These are phyloP conservation scores for Coniella lustricola DNA, from an alignment of 2,329 filamentous ascomycete genomes.

Conservation along the genomic window DNA sequence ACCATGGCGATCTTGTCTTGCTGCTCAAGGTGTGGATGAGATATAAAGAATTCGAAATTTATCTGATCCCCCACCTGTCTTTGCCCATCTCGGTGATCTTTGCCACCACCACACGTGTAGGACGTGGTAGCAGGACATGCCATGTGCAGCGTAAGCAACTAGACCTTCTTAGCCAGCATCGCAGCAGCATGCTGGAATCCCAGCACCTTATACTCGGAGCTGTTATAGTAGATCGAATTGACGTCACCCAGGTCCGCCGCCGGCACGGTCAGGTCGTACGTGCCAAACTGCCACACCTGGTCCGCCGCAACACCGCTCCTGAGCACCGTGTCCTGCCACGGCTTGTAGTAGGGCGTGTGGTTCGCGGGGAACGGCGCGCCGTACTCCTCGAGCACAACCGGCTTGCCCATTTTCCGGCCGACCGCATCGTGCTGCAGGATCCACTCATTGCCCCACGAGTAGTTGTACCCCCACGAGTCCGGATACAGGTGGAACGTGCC, in stretches of 20 bases:
- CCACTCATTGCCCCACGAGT: constrained; percentile 13
- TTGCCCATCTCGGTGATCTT: no score
- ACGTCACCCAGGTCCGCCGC: constrained; percentile 9
- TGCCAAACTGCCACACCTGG: constrained; percentile 16
- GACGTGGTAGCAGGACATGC: neutral
- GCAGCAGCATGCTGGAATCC: constrained; percentile 10
- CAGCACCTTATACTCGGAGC: constrained; percentile 11
- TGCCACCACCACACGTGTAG: no score
- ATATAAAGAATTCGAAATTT: no score
- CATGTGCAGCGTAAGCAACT: neutral
- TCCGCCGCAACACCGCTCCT: constrained; percentile 12
- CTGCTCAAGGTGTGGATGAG: no score
- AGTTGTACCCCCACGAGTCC: constrained; percentile 17
- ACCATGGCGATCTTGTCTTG: no score
- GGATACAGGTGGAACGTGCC: constrained; percentile 36
- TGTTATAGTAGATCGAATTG: constrained; percentile 11
- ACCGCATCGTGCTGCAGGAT: constrained; percentile 12
- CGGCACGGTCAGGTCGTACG: constrained; percentile 9
- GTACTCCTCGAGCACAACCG: constrained; percentile 15
- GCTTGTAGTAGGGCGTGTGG: constrained; percentile 12
- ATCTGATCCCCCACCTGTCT: no score
- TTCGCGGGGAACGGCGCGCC: constrained; percentile 12
- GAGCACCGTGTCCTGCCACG: constrained; percentile 15
- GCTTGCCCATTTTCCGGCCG: constrained; percentile 11
- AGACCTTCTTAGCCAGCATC: constrained; percentile 10